Percentiles rank a stretch among this genome's conserved stretches.
These are phyloP conservation scores for Thelonectria blattea DNA, from an alignment of 2,329 filamentous ascomycete species.

Conservation along the genomic window DNA sequence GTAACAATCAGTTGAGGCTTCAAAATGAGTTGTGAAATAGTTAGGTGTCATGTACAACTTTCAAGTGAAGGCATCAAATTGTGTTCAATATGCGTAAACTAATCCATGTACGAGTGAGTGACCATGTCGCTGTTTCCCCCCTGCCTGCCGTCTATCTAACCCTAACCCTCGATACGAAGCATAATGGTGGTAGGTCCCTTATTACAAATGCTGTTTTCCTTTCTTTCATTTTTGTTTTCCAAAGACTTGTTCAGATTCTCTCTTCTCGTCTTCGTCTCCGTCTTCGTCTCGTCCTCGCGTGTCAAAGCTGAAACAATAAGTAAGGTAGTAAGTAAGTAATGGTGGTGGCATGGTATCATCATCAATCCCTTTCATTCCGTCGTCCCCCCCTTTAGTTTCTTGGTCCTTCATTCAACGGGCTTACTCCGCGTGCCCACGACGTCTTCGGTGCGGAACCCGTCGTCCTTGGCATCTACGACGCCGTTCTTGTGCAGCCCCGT, in stretches of 20 bases:
- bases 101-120: not conserved
- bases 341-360: slow-evolving; percentile 9
- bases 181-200: not conserved
- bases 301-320: not conserved
- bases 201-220: slow-evolving; percentile 5
- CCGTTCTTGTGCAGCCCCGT: slow-evolving; percentile 24
- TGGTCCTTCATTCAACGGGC: slow-evolving; percentile 1
- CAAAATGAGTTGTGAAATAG: no score
- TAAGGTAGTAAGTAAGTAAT: not conserved
- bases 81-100: not conserved
- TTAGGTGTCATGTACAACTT: not conserved
- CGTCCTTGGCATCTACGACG: slow-evolving; percentile 13
- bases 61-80: no score
- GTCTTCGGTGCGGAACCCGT: slow-evolving; percentile 39
- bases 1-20: no score
- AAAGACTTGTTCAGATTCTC: slow-evolving; percentile 3
- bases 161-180: not conserved
- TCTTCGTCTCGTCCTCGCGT: slow-evolving; percentile 1
- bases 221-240: not conserved
- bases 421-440: slow-evolving; percentile 35
- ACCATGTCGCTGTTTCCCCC: slow-evolving; percentile 1
- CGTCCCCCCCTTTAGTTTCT: not conserved
- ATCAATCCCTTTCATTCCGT: not conserved
- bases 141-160: slow-evolving; percentile 18
- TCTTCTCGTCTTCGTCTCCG: slow-evolving; percentile 4